A percentile compares a stretch with the other conserved stretches of the same genome.
These are phyloP conservation scores for Hypoxylon rickii DNA, from an alignment of 495 filamentous ascomycete genomes.

Conservation along the genomic window DNA sequence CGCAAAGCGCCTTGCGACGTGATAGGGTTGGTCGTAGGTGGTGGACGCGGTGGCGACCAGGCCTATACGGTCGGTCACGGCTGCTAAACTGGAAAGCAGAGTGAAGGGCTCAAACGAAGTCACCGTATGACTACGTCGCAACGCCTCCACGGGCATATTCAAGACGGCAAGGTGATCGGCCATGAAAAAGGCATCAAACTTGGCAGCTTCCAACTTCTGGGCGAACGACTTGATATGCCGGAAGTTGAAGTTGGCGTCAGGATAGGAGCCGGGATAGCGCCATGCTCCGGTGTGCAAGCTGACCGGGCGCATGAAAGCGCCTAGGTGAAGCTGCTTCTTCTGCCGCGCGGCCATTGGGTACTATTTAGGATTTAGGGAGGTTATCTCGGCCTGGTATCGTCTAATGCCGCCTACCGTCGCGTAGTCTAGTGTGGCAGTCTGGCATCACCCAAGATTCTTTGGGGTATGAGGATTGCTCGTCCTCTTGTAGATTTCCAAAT, in stretches of 20 bases:
- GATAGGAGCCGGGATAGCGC: conserved; percentile 59
- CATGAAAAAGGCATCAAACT: conserved; percentile 68
- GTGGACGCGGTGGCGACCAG: conserved; percentile 60
- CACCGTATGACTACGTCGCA: conserved; percentile 61
- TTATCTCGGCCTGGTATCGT: too few species aligned
- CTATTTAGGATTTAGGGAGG: too few species aligned
- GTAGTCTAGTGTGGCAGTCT: too few species aligned
- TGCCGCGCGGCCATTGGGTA: conserved; percentile 23
- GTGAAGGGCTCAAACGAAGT: conserved; percentile 59
- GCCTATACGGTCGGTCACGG: conserved; percentile 54
- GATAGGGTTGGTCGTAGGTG: conserved; percentile 60
- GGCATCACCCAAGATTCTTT: too few species aligned
- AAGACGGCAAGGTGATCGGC: conserved; percentile 62
- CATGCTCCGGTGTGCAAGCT: conserved; percentile 62
- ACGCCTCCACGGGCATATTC: conserved; percentile 62
- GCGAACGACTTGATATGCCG: conserved; percentile 57
- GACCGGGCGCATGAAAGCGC: conserved; percentile 64
- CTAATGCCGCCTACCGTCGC: too few species aligned
- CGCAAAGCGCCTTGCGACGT: conserved; percentile 61
- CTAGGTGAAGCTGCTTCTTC: conserved; percentile 55
- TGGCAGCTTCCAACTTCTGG: conserved; percentile 60
- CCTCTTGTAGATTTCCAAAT: neutral
- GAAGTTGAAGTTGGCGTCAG: conserved; percentile 65
- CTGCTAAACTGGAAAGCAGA: conserved; percentile 55
- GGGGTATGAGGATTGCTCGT: neutral